Base-by-base conservation (phyloP, 192 early-diverging fungal species). In the Backusella psychrophila region DNA sequence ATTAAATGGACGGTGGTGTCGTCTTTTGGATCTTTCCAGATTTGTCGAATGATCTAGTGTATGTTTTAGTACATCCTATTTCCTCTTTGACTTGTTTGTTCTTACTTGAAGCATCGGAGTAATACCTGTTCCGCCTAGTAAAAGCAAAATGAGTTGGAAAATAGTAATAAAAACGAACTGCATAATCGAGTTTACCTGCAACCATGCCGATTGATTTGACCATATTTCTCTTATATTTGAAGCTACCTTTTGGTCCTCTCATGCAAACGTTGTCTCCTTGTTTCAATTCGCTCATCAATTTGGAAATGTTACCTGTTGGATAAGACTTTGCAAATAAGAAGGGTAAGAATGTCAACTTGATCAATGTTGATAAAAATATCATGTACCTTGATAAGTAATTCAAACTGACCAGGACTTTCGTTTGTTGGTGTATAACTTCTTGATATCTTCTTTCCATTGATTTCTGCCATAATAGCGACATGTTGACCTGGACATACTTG, bases 401-500 rank as follows among this genome's bases (percentile, higher is more conserved):
- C 95, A 89, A 97, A 96, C 82, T 91, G 89, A 71, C 97, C 97
- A 75, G 84, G 75, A 77, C 94, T 93, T 77, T 93, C 94, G 81
- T 94, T 90, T 14, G 88, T 86, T 23, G 97, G 97, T 26, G 97
- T 98, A 85, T 98, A 98, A 79, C 92, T 95, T 59, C 97, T 90
- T 44, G 85, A 86, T 38, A 96, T 88, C 31, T 91, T 86, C 84
- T 96, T 96, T 71, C 94, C 95, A 69, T 92, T 88, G 69, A 97
- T 89, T 36, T 90, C 86, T 26, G 94, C 93, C 87, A 91, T 93
- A 66, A 98, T 78, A 53, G 94, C 93, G 79, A 98, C 94, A 80
- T 98, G 96, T 83, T 96, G 96, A 0, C 96, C 96, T 72, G 94
- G 94, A 53, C 95, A 95, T 39, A 98, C 85, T 26, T 95, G 95